Conservation (phyloP, 1,284 basidiomycete genomes). For the Cryptococcus sp. region DNA sequence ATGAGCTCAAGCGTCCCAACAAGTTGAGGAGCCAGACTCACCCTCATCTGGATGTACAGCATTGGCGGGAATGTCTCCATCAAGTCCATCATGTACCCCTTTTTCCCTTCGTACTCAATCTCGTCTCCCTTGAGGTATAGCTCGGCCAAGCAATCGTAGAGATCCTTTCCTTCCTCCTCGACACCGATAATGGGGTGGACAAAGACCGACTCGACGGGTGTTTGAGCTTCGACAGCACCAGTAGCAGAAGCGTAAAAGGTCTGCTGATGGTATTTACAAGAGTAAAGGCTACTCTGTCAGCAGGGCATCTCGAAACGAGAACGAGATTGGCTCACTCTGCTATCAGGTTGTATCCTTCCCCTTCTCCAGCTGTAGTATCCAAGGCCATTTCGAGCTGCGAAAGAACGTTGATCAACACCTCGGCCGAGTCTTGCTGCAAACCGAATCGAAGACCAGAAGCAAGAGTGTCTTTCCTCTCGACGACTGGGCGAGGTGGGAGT, state of each 20-base stretch:
- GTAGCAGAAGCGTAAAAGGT: constrained; percentile 51
- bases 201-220: constrained; percentile 78
- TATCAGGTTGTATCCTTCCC: constrained; percentile 61
- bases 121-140: constrained; percentile 75
- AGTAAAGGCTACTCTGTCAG: constrained; percentile 65
- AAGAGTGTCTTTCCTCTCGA: constrained; percentile 46
- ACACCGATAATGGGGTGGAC: constrained; percentile 93
- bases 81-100: constrained; percentile 80
- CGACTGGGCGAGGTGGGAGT: constrained; percentile 54
- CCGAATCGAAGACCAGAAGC: constrained; percentile 82
- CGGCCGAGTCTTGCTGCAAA: constrained; percentile 96
- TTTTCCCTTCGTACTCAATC: constrained; percentile 81
- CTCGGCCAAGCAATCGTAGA: constrained; percentile 88
- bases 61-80: constrained; percentile 82
- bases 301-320: background rate
- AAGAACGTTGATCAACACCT: constrained; percentile 98
- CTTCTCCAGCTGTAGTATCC: constrained; percentile 49
- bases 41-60: constrained; percentile 92
- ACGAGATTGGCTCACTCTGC: constrained; percentile 56
- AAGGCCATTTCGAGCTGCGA: constrained; percentile 95
- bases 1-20: background rate
- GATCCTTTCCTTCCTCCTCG: constrained; percentile 67
- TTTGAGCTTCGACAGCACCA: constrained; percentile 48
- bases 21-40: constrained; percentile 37
- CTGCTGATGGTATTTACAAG: constrained; percentile 75